Evolutionary conservation across 2,329 filamentous ascomycete genomes (phyloP).

Genomic region (Curvularia sp.): DNA sequence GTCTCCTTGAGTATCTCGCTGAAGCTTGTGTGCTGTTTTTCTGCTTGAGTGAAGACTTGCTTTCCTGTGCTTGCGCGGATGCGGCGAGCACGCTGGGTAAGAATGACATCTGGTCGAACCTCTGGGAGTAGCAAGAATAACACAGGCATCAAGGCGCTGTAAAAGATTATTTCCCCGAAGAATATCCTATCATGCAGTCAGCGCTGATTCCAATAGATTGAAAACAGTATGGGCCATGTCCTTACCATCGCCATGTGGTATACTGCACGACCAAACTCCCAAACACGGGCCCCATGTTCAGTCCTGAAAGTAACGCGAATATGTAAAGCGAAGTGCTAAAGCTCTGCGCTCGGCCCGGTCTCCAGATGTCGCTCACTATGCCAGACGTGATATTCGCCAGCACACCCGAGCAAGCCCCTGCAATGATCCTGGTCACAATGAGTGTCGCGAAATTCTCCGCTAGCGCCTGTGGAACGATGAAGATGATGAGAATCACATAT

Average conservation of each 20-base stretch:
- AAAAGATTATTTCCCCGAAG: constrained; percentile 54
- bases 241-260: constrained; percentile 53
- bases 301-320: constrained; percentile 53
- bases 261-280: constrained; percentile 51
- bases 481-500: constrained; percentile 52
- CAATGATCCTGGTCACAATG: constrained; percentile 54
- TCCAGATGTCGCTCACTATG: constrained; percentile 50
- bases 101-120: constrained; percentile 57
- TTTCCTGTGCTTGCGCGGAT: constrained; percentile 41
- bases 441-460: constrained; percentile 56
- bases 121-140: constrained; percentile 55
- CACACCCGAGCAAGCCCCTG: constrained; percentile 53
- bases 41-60: constrained; percentile 43
- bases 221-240: constrained; percentile 5
- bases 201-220: background rate
- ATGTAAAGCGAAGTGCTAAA: constrained; percentile 55
- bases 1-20: constrained; percentile 46
- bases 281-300: constrained; percentile 55
- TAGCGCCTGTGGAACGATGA: constrained; percentile 53
- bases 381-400: constrained; percentile 51
- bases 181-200: constrained; percentile 51
- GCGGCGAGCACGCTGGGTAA: constrained; percentile 46
- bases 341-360: constrained; percentile 49
- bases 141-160: constrained; percentile 52
- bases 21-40: constrained; percentile 45